These are phyloP conservation scores for Entomophthora muscae DNA, from an alignment of 371 early-diverging fungal genomes.

Conservation along the genomic window DNA sequence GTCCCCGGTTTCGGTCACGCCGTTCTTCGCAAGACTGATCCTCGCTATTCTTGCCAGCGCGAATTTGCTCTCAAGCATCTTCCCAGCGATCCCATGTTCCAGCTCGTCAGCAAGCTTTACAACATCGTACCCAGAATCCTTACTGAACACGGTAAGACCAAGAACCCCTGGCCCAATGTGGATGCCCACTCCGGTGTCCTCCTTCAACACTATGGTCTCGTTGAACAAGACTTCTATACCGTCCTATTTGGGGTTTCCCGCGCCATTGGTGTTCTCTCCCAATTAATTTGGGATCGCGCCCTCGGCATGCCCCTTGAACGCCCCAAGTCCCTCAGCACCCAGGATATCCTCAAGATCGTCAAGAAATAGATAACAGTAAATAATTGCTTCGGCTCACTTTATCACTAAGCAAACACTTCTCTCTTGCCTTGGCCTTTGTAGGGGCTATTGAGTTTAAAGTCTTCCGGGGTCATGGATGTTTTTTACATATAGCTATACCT, in stretches of 20 bases:
- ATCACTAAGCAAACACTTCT: too few relatives aligned
- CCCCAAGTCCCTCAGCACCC: conserved; percentile 87
- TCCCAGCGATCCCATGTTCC: conserved; percentile 90
- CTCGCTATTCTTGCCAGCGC: conserved; percentile 95
- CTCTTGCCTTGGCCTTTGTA: too few relatives aligned
- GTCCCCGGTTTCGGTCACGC: conserved; percentile 98
- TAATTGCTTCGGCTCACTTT: too few relatives aligned
- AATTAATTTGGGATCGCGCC: conserved; percentile 93
- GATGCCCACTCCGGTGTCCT: conserved; percentile 98
- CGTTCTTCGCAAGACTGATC: conserved; percentile 89
- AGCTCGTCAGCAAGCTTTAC: conserved; percentile 88
- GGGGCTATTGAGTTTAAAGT: too few relatives aligned
- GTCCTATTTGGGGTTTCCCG: conserved; percentile 97
- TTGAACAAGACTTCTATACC: conserved; percentile 97
- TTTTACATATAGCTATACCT: too few relatives aligned
- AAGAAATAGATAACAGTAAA: too few relatives aligned
- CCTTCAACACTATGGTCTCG: conserved; percentile 88
- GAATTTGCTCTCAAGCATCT: conserved; percentile 97
- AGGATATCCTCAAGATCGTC: conserved; percentile 60
- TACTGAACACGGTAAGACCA: conserved; percentile 98
- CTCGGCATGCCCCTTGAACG: conserved; percentile 89
- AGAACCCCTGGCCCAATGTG: conserved; percentile 99
- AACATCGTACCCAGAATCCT: conserved; percentile 91
- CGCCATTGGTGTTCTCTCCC: conserved; percentile 84
- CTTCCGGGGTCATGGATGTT: too few relatives aligned